Evolutionary conservation across 768 basidiomycete species (phyloP), one percentile per base, ranked within the genome.

Genomic region (Porpolomopsis calyptriformis): DNA sequence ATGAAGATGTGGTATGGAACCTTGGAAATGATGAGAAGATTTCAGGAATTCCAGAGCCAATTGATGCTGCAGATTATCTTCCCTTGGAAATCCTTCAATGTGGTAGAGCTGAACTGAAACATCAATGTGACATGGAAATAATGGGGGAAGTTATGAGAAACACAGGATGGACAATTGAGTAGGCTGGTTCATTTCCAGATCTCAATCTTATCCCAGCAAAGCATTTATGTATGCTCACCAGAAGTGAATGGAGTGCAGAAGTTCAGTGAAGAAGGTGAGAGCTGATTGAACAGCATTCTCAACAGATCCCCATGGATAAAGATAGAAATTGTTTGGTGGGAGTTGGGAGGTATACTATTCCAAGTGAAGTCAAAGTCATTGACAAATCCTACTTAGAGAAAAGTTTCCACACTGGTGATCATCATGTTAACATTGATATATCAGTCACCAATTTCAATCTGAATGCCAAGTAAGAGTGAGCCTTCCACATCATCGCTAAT

Each of bases 391-490:
- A 43, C 27, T 41, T 47, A 23, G 46, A 47, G 14, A 42, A 22
- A 31, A 27, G 24, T n/a, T 39, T 18, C 40, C 24, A 18, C 40
- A 12, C 35, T 9, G 29, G 29, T 31, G 29, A 31, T 7, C 29
- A 31, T 31, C 29, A 31, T 7, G 29, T 14, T 7, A 31, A 31
- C 4, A 50, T 49, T 7, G 38, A 50, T 9, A 5, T 29, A 1
- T 52, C 50, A 9, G 37, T 40, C 6, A 22, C 26, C 0, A n/a
- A 48, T 2, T 56, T 54, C 33, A 37, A 18, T 0, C 43, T 66
- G 3, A 68, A 68, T 45, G 23, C 33, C 3, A 64, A 65, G 39
- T 65, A 68, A 47, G 47, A 58, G 8, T 36, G 60, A 27, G 65
- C 63, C 0, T 66, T 61, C 37, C 22, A 49, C 0, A 61, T 66